These are phyloP conservation scores for Mycena maculata DNA, from an alignment of 768 basidiomycete species.

Conservation along the genomic window DNA sequence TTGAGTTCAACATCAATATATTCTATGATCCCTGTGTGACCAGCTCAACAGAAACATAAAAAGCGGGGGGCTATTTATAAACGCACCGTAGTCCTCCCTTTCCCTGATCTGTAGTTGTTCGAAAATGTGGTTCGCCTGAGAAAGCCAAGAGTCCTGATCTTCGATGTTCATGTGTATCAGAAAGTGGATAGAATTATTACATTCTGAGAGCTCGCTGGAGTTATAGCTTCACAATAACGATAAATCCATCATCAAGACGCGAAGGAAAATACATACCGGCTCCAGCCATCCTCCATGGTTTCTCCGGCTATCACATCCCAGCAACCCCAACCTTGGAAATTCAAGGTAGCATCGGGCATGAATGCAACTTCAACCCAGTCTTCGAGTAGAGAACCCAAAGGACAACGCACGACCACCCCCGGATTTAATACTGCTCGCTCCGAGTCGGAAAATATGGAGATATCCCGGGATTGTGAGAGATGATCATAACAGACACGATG, in stretches of 20 bases:
- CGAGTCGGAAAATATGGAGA: background rate
- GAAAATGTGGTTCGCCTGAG: constrained; percentile 10
- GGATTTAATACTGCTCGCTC: background rate
- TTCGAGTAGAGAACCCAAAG: background rate
- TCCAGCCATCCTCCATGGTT: background rate
- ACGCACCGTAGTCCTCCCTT: background rate
- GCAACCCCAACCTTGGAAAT: background rate
- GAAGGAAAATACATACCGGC: background rate
- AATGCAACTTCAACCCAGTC: background rate
- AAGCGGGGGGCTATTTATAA: background rate
- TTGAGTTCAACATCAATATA: background rate
- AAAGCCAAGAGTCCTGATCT: background rate
- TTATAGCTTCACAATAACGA: background rate
- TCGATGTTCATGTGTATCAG: background rate
- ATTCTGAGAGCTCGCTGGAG: background rate
- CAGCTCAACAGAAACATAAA: background rate
- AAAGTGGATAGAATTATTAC: background rate
- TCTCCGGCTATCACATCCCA: background rate
- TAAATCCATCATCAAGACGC: background rate
- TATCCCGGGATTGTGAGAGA: background rate
- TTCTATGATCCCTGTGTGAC: background rate
- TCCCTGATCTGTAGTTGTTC: background rate
- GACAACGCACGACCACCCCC: background rate
- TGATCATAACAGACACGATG: background rate
- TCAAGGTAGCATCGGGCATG: background rate